Conservation (phyloP, 1,284 basidiomycete species). For the Trametes hirsuta region DNA sequence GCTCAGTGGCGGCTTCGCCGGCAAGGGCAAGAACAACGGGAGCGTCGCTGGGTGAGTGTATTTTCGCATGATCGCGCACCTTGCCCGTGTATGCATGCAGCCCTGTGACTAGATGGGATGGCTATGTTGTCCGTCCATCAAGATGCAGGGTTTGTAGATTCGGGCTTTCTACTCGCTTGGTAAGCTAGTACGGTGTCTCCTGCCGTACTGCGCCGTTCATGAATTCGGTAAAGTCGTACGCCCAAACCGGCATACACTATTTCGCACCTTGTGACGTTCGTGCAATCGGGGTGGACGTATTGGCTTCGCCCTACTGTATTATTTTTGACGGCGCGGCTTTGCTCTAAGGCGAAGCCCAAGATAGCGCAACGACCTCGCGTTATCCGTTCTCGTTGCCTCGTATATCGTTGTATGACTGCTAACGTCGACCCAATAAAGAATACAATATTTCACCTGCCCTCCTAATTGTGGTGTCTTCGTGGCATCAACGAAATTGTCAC, state of each 20-base stretch:
- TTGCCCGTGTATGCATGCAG: not conserved
- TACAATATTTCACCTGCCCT: constrained; percentile 87
- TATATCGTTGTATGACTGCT: not conserved
- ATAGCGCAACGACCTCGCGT: too few relatives aligned
- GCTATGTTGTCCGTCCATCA: not conserved
- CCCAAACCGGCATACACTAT: not conserved
- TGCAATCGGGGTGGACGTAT: too few relatives aligned
- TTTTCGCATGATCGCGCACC: not conserved
- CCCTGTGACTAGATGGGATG: not conserved
- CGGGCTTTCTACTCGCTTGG: not conserved
- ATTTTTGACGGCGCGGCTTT: too few relatives aligned
- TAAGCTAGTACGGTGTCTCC: not conserved
- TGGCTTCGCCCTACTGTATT: too few relatives aligned
- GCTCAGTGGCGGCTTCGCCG: constrained; percentile 80
- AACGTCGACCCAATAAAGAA: constrained; percentile 43
- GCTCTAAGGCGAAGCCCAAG: too few relatives aligned
- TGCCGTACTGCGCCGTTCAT: too few relatives aligned
- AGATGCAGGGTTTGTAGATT: too few relatives aligned
- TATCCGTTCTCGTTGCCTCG: too few relatives aligned
- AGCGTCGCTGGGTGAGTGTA: constrained; percentile 80
- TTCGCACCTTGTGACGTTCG: not conserved
- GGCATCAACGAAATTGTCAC: constrained; percentile 77
- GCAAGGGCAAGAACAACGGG: constrained; percentile 97
- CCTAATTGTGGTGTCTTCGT: constrained; percentile 92
- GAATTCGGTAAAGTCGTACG: not conserved